Conservation (phyloP, 257 asterid genomes). For the Paraleonurus japonicus region DNA sequence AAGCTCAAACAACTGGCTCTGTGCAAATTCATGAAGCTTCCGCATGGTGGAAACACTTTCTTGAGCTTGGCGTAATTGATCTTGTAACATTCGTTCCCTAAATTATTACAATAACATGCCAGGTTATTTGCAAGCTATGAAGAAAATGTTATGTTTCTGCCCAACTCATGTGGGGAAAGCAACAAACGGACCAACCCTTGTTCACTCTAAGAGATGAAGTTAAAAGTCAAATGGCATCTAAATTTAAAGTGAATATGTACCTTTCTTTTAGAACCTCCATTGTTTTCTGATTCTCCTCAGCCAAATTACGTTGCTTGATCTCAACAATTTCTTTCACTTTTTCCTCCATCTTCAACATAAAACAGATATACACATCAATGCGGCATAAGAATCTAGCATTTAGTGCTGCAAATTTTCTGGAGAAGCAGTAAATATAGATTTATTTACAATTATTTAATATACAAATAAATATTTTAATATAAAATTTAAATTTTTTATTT, state of each 20-base stretch:
- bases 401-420: constrained; percentile 3
- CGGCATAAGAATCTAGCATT: constrained; percentile 9
- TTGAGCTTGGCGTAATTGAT: constrained; percentile 92
- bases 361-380: constrained; percentile 15
- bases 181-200: neutral
- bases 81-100: constrained; percentile 91
- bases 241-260: constrained; percentile 36
- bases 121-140: constrained; percentile 19
- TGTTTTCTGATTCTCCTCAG: constrained; percentile 97
- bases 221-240: constrained; percentile 14
- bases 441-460: neutral
- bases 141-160: neutral
- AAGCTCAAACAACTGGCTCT: constrained; percentile 94
- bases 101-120: constrained; percentile 32
- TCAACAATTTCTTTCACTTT: constrained; percentile 97
- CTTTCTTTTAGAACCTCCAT: constrained; percentile 94
- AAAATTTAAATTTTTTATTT: neutral
- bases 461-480: neutral
- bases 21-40: constrained; percentile 95
- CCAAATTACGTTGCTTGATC: constrained; percentile 96
- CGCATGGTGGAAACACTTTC: constrained; percentile 97
- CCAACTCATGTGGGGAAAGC: neutral
- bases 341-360: constrained; percentile 81
- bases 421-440: constrained; percentile 1
- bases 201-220: constrained; percentile 12